These are phyloP conservation scores for Arxiozyma heterogenica DNA, from an alignment of 1,139 yeast genomes.

Conservation along the genomic window DNA sequence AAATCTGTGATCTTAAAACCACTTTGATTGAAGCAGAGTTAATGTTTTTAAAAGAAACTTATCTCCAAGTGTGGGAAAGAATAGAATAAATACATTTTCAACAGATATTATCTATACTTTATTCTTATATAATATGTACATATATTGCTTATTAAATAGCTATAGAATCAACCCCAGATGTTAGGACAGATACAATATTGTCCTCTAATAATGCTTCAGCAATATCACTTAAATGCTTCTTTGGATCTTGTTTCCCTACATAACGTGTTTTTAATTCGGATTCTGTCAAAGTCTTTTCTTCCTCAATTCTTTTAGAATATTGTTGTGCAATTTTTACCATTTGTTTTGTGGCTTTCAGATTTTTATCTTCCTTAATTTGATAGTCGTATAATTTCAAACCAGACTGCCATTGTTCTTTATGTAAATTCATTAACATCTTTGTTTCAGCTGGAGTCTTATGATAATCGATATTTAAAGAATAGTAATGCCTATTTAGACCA, in stretches of 20 bases:
- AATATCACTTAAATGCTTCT: constrained; percentile 88
- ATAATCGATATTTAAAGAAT: constrained; percentile 89
- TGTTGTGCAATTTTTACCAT: constrained; percentile 88
- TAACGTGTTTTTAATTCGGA: constrained; percentile 90
- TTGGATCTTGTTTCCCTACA: constrained; percentile 98
- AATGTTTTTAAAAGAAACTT: constrained; percentile 52
- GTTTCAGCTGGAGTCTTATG: constrained; percentile 90
- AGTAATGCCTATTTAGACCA: constrained; percentile 94
- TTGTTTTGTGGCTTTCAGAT: constrained; percentile 60
- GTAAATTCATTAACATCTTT: constrained; percentile 86
- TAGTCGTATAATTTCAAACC: constrained; percentile 78
- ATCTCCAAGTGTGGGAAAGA: constrained; percentile 58
- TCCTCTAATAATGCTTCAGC: constrained; percentile 83
- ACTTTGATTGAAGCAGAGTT: constrained; percentile 46
- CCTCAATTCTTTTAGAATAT: constrained; percentile 84
- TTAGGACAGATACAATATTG: constrained; percentile 75
- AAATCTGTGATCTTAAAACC: constrained; percentile 45
- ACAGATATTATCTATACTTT: neutral
- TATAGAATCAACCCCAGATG: constrained; percentile 82
- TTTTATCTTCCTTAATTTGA: constrained; percentile 66
- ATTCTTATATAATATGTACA: constrained; percentile 1
- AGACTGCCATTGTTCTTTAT: constrained; percentile 93
- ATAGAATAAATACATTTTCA: neutral
- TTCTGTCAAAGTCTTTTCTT: constrained; percentile 80
- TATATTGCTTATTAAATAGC: constrained; percentile 47